A percentile compares a stretch with the other conserved stretches of the same genome.
phyloP scores from a whole-genome alignment of 768 basidiomycete genomes.

The Lentinula guzmanii region DNA sequence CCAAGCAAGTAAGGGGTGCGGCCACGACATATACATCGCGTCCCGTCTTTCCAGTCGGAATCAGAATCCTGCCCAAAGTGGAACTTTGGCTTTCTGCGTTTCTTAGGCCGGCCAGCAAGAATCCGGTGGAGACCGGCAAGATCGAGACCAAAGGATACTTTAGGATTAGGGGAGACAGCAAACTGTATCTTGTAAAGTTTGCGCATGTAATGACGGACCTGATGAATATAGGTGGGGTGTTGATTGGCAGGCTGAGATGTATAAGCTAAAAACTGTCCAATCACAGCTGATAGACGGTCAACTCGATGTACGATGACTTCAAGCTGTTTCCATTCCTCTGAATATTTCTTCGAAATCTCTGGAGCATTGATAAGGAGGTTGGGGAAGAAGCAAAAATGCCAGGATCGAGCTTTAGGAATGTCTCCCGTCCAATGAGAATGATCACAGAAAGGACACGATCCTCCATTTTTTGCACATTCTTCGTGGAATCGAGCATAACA shows the following conservation, averaged over 20 bases:
- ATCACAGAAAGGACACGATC: constrained; percentile 88
- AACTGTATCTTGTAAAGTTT: constrained; percentile 88
- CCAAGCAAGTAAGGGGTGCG: constrained; percentile 52
- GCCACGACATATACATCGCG: constrained; percentile 78
- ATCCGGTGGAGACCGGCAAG: constrained; percentile 79
- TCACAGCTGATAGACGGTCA: constrained; percentile 66
- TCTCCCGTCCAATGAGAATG: constrained; percentile 89
- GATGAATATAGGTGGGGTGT: constrained; percentile 69
- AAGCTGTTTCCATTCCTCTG: constrained; percentile 73
- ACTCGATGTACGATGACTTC: constrained; percentile 76
- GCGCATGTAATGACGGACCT: constrained; percentile 87
- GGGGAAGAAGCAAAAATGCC: constrained; percentile 79
- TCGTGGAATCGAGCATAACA: constrained; percentile 86
- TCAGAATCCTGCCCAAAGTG: constrained; percentile 75
- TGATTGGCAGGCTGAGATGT: constrained; percentile 67
- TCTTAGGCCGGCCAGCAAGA: constrained; percentile 69
- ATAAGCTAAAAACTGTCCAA: constrained; percentile 76
- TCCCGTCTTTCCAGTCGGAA: constrained; percentile 65
- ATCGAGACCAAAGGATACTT: constrained; percentile 78
- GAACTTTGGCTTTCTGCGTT: constrained; percentile 51
- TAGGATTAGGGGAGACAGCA: constrained; percentile 76
- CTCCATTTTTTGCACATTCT: constrained; percentile 80
- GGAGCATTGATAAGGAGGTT: constrained; percentile 68
- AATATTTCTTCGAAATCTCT: constrained; percentile 72
- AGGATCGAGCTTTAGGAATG: constrained; percentile 75